Conservation (phyloP, 1,284 basidiomycete genomes). For the Trametes pubescens region DNA sequence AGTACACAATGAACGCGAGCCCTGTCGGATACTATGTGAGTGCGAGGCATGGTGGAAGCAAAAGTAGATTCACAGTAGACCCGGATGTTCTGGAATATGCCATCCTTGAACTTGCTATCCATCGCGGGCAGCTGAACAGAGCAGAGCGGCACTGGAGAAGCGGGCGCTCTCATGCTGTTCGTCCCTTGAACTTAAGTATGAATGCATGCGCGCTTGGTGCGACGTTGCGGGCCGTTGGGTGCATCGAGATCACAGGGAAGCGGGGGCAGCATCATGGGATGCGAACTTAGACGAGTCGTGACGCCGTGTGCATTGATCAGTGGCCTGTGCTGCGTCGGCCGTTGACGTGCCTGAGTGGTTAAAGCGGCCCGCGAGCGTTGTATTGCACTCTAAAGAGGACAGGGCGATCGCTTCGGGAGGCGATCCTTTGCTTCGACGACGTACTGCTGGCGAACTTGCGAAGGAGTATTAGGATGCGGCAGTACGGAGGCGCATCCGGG, state of each 20-base stretch:
- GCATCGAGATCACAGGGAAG: not conserved
- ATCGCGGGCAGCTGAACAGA: not conserved
- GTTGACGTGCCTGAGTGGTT: no score
- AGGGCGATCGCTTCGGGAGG: no score
- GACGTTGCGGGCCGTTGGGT: not conserved
- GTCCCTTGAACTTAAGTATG: not conserved
- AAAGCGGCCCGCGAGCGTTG: no score
- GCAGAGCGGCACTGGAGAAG: no score
- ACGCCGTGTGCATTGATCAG: not conserved
- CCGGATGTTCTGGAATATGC: constrained; percentile 59
- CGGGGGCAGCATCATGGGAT: not conserved
- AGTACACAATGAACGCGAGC: constrained; percentile 77
- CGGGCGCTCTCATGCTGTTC: no score
- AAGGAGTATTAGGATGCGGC: no score
- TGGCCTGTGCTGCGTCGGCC: not conserved
- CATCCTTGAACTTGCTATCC: constrained; percentile 1
- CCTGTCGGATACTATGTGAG: constrained; percentile 45
- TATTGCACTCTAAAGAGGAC: no score
- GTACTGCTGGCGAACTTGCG: no score
- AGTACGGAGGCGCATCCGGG: no score
- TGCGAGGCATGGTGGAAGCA: not conserved
- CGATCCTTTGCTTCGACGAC: no score
- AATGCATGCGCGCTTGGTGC: not conserved
- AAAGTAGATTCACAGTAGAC: constrained; percentile 59
- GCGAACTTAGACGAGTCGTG: no score